Evolutionary conservation across 176 grass and related monocot species (phyloP), one percentile per base, ranked within the genome.

Genomic region (Bromus sterilis): DNA sequence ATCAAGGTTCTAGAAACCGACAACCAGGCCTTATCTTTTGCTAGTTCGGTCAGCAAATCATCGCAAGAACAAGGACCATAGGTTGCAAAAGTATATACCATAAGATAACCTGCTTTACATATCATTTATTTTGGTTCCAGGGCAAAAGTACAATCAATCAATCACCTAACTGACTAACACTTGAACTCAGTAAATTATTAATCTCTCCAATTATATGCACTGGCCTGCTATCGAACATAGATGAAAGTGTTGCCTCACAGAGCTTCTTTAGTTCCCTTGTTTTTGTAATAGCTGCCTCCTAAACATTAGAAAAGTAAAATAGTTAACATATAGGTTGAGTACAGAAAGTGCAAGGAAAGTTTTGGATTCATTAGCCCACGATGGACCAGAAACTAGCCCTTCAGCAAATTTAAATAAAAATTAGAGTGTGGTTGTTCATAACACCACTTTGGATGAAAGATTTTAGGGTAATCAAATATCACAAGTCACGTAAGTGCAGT

Each of bases 191-290:
- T 28, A 95, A 63, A 79, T 71, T 85, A 85, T 99, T 99, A 72
- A 95, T 99, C 68, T 99, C 91, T 73, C 96, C 93, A 85, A 93
- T 95, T 84, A 99, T 95, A 77, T 95, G 83, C 37, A 95, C 93
- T 8, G 90, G 93, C 51, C 96, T 91, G 63, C 96, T 87, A 83
- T 99, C 93, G 57, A 99, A 99, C 83, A 95, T 86, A 36, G 93
- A 76, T 59, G 96, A 99, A 34, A 99, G 53, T n/a, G 91, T 93
- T 41, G 43, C 71, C 77, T 99, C 93, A 24, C 91, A 95, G 48
- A 93, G 78, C 75, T 86, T 91, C 87, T 99, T 99, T 36, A 95
- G 82, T 76, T 95, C 91, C 74, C 82, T 93, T 64, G 93, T 90
- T 83, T 95, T 95, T 32, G 82, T 81, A 84, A 99, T 91, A 26